Evolutionary conservation across 257 asterid species (phyloP).

Genomic region (Capsicum pubescens): DNA sequence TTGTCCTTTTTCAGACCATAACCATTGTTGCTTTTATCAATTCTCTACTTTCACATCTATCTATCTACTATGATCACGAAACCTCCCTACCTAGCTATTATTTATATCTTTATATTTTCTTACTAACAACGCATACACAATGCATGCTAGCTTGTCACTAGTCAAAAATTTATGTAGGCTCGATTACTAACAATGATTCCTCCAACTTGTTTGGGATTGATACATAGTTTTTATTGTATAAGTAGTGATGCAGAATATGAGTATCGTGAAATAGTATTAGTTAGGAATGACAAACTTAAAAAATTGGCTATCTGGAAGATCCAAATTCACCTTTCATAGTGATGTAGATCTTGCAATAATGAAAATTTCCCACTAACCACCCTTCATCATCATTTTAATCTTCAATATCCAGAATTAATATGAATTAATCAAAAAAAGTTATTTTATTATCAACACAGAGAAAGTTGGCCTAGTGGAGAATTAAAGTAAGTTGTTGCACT

Average conservation of each 20-base stretch:
- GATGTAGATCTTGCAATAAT: not conserved
- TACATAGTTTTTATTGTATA: too few relatives aligned
- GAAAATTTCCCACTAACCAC: not conserved
- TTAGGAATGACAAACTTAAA: not conserved
- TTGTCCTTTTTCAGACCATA: too few relatives aligned
- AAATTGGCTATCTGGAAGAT: not conserved
- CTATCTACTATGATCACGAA: too few relatives aligned
- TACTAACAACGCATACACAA: too few relatives aligned
- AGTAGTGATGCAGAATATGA: not conserved
- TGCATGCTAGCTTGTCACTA: not conserved
- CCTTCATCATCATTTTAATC: conserved; percentile 4
- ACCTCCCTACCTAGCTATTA: too few relatives aligned
- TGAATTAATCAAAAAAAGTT: not conserved
- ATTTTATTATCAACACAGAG: not conserved
- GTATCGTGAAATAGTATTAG: not conserved
- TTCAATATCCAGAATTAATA: not conserved
- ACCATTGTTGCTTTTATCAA: too few relatives aligned
- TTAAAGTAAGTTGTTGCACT: conserved; percentile 12
- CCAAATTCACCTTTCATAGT: not conserved
- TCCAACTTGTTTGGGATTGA: not conserved
- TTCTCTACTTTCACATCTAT: too few relatives aligned
- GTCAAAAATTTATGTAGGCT: not conserved
- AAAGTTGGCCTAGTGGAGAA: conserved; percentile 13
- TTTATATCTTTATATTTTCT: too few relatives aligned
- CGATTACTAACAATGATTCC: not conserved